Evolutionary conservation across 1,139 yeast species (phyloP), one percentile per base, ranked within the genome.

Genomic region (Yamadazyma dushanensis): DNA sequence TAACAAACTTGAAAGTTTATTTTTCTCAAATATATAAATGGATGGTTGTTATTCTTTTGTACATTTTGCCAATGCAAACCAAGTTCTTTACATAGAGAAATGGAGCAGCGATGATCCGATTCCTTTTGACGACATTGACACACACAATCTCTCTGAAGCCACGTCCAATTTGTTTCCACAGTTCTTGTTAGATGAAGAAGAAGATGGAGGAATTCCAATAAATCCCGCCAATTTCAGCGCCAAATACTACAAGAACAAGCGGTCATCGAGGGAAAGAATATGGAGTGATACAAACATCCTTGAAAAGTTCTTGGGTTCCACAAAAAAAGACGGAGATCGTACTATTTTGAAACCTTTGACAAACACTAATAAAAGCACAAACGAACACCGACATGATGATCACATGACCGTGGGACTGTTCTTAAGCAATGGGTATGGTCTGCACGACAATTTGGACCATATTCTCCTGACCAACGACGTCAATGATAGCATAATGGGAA

Each of bases 121-220:
- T 21, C 68, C 73, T 1, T 68, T 54, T 39, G 72, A 68, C 41
- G 73, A 66, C 34, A 66, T 70, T 17, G 74, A 70, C 36, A 66
- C 73, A 14, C 61, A 57, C 14, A 47, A 56, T 3, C 53, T 70
- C 11, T 46, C 64, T 20, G 73, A 69, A 20, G 68, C 70, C 3
- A 63, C 72, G 1, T 45, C 65, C 10, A 50, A 41, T 26, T 43
- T 66, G 23, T 67, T 66, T 42, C 73, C 74, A 3, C 63, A 57
- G 34, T 52, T 59, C 28, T 50, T 66, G 14, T 50, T 66, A 1
- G 73, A 69, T 16, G 70, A 64, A 33, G 75, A 69, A 28, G 73
- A 67, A 32, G 74, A 68, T 34, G 71, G 66, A 8, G 58, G 61
- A 13, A 53, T 67, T 7, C 67, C 71, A 6, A 53, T 64, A 31